These are phyloP conservation scores for Thuidium tamariscinum DNA, from an alignment of 225 moss, liverwort and hornwort species.

Conservation along the genomic window DNA sequence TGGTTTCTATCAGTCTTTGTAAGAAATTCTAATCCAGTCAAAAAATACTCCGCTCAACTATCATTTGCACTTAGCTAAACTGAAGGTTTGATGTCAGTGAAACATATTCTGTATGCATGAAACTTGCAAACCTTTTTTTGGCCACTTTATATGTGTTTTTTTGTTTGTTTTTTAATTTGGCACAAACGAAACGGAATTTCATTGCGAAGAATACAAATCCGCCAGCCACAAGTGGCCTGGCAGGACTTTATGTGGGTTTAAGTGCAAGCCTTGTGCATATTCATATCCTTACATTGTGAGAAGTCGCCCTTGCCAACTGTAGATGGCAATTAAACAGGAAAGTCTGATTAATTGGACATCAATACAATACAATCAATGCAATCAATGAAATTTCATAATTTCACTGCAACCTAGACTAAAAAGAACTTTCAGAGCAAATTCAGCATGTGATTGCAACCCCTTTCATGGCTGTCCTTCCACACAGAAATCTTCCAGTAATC, in stretches of 20 bases:
- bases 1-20: no score
- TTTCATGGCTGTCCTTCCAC: not conserved
- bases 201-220: no score
- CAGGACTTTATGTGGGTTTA: not conserved
- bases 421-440: not conserved
- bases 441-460: not conserved
- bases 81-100: not conserved
- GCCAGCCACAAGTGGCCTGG: no score
- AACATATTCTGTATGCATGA: not conserved
- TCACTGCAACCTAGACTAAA: not conserved
- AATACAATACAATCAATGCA: not conserved
- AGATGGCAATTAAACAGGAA: not conserved
- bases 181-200: no score
- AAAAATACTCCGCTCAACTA: not conserved
- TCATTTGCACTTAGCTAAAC: not conserved
- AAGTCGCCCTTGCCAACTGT: not conserved
- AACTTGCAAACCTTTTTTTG: not conserved
- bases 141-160: not conserved
- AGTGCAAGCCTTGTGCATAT: not conserved
- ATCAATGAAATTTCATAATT: not conserved
- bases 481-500: not conserved
- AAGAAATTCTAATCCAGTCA: not conserved
- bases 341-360: not conserved
- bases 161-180: no score
- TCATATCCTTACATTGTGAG: not conserved